phyloP scores from a whole-genome alignment of 257 asterid genomes.

The Datura wrightii region DNA sequence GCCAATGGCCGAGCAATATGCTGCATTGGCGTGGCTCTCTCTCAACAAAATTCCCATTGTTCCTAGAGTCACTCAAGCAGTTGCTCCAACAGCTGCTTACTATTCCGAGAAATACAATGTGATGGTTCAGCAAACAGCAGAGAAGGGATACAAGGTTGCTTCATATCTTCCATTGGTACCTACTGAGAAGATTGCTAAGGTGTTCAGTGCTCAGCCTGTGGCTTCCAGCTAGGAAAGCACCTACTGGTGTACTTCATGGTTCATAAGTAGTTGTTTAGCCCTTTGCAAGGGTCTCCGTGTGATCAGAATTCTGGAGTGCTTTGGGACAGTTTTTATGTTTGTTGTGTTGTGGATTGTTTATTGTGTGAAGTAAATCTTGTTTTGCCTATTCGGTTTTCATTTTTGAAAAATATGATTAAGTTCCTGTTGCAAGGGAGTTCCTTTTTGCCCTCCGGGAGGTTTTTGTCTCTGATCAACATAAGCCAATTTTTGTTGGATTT shows the following conservation, averaged over 20 bases:
- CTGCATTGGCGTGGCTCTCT: conserved; percentile 64
- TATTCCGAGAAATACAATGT: conserved; percentile 73
- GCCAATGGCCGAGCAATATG: conserved; percentile 90
- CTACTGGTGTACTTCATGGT: conserved; percentile 12
- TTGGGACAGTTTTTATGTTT: background rate
- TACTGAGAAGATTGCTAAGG: conserved; percentile 69
- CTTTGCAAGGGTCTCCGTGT: background rate
- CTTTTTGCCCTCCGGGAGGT: background rate
- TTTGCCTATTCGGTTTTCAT: background rate
- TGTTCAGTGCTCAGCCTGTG: conserved; percentile 43
- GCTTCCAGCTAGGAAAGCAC: conserved; percentile 23
- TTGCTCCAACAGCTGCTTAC: conserved; percentile 75
- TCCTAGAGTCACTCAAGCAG: conserved; percentile 71
- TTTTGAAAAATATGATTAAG: background rate
- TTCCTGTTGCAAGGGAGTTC: background rate
- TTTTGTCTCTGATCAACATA: background rate
- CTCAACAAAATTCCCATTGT: conserved; percentile 74
- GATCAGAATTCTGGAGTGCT: background rate
- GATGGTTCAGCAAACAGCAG: conserved; percentile 64
- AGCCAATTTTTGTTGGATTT: background rate
- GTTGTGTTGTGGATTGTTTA: conserved; percentile 7
- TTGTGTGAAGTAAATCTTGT: background rate
- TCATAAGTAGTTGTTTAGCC: background rate
- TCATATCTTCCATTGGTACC: conserved; percentile 83
- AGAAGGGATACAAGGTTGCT: conserved; percentile 75